These are phyloP conservation scores for Sordariomycetes sp. DNA, from an alignment of 2,329 filamentous ascomycete species.

Conservation along the genomic window DNA sequence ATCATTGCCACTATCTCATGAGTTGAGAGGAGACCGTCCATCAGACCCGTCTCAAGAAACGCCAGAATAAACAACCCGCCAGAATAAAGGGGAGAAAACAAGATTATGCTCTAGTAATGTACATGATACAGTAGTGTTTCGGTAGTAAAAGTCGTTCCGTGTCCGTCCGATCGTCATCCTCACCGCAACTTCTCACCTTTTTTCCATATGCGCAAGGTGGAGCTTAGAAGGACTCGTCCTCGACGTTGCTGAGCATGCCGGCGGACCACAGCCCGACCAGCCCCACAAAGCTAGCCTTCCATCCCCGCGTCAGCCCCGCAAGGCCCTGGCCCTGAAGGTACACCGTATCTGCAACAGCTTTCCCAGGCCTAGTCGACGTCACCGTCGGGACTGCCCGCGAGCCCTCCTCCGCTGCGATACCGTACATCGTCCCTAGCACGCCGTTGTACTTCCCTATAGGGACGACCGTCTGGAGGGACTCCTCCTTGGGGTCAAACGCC, in stretches of 20 bases:
- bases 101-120: neutral
- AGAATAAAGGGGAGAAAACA: neutral
- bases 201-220: neutral
- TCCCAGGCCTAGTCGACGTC: neutral
- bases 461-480: constrained; percentile 58
- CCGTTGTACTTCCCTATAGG: constrained; percentile 70
- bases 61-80: neutral
- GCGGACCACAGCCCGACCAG: constrained; percentile 63
- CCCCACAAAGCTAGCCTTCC: constrained; percentile 69
- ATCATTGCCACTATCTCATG: neutral
- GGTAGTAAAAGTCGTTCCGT: neutral
- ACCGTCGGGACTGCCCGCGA: constrained; percentile 19
- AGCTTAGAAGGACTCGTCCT: constrained; percentile 2
- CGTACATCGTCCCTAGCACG: constrained; percentile 84
- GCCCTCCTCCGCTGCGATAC: constrained; percentile 75
- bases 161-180: neutral
- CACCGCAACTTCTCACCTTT: neutral
- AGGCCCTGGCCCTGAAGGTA: constrained; percentile 52
- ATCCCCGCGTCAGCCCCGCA: constrained; percentile 57
- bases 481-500: constrained; percentile 28
- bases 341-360: constrained; percentile 19
- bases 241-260: constrained; percentile 46
- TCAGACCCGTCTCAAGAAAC: neutral
- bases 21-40: neutral
- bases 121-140: neutral